Evolutionary conservation across 129 eudicot species (phyloP).

Genomic region (Saposhnikovia divaricata): DNA sequence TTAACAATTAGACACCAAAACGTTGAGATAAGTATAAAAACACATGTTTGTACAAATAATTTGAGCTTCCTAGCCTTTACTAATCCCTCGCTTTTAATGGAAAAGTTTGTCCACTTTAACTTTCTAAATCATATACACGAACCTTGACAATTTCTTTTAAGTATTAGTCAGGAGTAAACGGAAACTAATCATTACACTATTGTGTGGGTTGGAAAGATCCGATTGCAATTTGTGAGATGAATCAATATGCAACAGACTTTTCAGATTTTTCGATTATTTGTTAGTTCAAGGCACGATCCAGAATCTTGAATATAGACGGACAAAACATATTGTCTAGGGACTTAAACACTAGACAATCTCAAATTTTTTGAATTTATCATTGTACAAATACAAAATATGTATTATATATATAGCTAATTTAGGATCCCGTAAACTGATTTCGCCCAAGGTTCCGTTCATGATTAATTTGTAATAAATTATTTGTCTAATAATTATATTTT

Average conservation of each 20-base stretch:
- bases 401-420: too few relatives aligned
- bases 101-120: neutral
- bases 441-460: too few relatives aligned
- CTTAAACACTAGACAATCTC: too few relatives aligned
- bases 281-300: too few relatives aligned
- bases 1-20: neutral
- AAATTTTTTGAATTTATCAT: too few relatives aligned
- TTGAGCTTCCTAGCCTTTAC: neutral
- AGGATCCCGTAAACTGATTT: too few relatives aligned
- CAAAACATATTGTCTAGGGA: too few relatives aligned
- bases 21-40: neutral
- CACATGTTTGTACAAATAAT: neutral
- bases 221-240: neutral
- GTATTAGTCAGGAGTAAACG: neutral
- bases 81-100: neutral
- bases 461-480: neutral
- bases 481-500: neutral
- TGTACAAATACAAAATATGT: too few relatives aligned
- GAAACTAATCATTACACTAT: neutral
- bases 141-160: neutral
- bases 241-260: neutral
- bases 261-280: neutral
- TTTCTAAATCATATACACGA: neutral
- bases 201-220: slow-evolving; percentile 1
- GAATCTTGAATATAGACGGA: too few relatives aligned